Percentiles rank a stretch among this genome's conserved stretches.
phyloP scores from a whole-genome alignment of 495 filamentous ascomycete genomes.

The Cetradonia linearis region DNA sequence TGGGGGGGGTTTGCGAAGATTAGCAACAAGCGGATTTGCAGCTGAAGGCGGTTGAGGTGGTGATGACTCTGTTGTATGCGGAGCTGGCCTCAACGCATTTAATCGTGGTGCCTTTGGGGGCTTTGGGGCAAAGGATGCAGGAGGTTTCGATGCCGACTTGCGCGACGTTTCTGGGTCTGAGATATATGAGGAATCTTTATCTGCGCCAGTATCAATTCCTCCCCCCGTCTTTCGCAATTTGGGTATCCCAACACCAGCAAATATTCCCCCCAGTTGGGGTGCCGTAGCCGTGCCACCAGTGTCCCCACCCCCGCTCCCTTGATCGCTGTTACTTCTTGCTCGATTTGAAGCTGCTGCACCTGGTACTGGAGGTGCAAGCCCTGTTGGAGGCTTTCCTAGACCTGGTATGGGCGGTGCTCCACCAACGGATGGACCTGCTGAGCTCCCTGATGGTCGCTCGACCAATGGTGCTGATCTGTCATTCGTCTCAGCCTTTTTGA shows the following conservation, averaged over 20 bases:
- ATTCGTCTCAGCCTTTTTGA: conserved; percentile 89
- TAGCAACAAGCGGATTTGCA: conserved; percentile 47
- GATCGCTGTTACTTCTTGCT: conserved; percentile 75
- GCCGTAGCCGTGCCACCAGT: conserved; percentile 42
- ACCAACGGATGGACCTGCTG: conserved; percentile 48
- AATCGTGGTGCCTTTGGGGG: conserved; percentile 33
- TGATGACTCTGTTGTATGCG: conserved; percentile 46
- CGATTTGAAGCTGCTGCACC: conserved; percentile 44
- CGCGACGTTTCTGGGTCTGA: conserved; percentile 65
- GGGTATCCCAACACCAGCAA: conserved; percentile 82
- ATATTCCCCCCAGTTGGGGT: conserved; percentile 79
- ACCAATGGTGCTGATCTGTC: conserved; percentile 82
- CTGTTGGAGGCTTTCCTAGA: conserved; percentile 48
- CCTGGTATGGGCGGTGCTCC: conserved; percentile 78
- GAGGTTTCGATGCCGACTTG: conserved; percentile 53
- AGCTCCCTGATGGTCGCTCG: conserved; percentile 43
- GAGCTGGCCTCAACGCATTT: conserved; percentile 38
- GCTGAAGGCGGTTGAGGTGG: conserved; percentile 34
- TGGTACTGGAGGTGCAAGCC: conserved; percentile 70
- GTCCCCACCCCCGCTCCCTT: conserved; percentile 38
- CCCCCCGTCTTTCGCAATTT: conserved; percentile 84
- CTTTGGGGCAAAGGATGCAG: conserved; percentile 41
- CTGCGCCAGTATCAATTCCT: conserved; percentile 83
- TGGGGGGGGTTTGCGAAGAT: conserved; percentile 48
- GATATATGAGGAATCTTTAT: conserved; percentile 61